Evolutionary conservation across 164 flowering plant species (phyloP).

Genomic region (Houttuynia cordata): DNA sequence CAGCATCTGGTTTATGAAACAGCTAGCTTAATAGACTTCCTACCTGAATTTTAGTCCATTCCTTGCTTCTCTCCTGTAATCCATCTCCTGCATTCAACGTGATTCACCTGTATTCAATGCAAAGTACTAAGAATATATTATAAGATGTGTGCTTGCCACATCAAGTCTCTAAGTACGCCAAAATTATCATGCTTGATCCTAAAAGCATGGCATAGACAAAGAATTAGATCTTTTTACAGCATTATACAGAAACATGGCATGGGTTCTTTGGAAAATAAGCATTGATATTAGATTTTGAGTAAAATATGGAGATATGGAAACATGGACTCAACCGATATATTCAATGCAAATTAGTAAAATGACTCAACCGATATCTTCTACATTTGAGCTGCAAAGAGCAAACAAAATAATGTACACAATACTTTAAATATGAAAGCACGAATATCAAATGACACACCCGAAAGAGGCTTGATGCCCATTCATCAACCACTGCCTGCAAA

Average conservation of each 20-base stretch:
- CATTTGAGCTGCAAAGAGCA: neutral
- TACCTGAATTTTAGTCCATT: constrained; percentile 89
- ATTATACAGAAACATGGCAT: too few species aligned
- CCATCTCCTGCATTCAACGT: constrained; percentile 99
- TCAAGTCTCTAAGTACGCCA: neutral
- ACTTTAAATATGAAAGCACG: neutral
- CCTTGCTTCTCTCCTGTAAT: constrained; percentile 74
- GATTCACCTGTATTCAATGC: constrained; percentile 99
- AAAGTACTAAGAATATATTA: constrained; percentile 45
- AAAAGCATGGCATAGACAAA: too few species aligned
- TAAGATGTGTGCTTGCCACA: neutral
- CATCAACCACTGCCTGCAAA: constrained; percentile 89
- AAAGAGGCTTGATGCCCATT: constrained; percentile 98
- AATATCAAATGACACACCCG: constrained; percentile 43
- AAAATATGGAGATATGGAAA: too few species aligned
- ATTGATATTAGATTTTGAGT: too few species aligned
- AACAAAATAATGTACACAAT: too few species aligned
- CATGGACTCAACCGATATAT: too few species aligned
- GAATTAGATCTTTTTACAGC: too few species aligned
- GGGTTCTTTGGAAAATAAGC: too few species aligned
- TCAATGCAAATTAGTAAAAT: too few species aligned
- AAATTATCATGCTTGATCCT: neutral
- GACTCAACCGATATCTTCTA: neutral
- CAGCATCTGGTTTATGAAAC: neutral
- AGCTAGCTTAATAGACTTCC: too few species aligned